Evolutionary conservation across 2,329 filamentous ascomycete species (phyloP).

Genomic region (Curvularia eragrostidis): DNA sequence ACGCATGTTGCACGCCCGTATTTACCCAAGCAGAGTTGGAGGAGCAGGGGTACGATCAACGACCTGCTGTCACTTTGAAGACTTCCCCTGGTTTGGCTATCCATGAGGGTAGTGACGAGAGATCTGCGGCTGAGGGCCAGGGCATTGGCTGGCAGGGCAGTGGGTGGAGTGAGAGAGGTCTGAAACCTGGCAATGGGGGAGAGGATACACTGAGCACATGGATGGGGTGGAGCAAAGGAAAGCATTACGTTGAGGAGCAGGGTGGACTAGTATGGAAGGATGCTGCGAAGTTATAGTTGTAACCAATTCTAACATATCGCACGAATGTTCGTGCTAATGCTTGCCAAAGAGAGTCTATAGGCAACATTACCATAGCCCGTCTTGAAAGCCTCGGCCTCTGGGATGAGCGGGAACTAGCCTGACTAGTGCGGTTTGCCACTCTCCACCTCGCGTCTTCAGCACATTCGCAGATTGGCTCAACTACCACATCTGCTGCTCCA

Average conservation of each 20-base stretch:
- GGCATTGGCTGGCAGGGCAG: slow-evolving; percentile 69
- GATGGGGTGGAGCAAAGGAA: slow-evolving; percentile 78
- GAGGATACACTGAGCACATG: slow-evolving; percentile 72
- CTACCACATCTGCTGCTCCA: background rate
- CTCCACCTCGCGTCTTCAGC: slow-evolving; percentile 3
- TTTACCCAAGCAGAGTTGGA: slow-evolving; percentile 77
- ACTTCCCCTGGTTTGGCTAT: slow-evolving; percentile 73
- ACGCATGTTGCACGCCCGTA: slow-evolving; percentile 92
- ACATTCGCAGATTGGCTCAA: background rate
- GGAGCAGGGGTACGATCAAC: slow-evolving; percentile 68
- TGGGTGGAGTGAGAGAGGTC: slow-evolving; percentile 67
- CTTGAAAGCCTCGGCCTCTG: slow-evolving; percentile 2
- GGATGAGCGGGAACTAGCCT: slow-evolving; percentile 7
- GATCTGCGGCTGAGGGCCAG: slow-evolving; percentile 62
- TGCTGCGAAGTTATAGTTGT: slow-evolving; percentile 32
- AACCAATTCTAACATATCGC: background rate
- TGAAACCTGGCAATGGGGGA: slow-evolving; percentile 74
- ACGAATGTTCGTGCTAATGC: background rate
- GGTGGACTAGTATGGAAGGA: slow-evolving; percentile 55
- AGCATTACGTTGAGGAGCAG: slow-evolving; percentile 68
- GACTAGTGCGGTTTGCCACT: slow-evolving; percentile 13
- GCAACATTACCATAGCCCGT: background rate
- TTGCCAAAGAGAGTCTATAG: background rate
- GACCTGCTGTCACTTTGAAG: slow-evolving; percentile 72
- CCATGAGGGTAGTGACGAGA: slow-evolving; percentile 53